Base-by-base conservation (phyloP, 2,329 filamentous ascomycete species). In the Diaporthe sp. region DNA sequence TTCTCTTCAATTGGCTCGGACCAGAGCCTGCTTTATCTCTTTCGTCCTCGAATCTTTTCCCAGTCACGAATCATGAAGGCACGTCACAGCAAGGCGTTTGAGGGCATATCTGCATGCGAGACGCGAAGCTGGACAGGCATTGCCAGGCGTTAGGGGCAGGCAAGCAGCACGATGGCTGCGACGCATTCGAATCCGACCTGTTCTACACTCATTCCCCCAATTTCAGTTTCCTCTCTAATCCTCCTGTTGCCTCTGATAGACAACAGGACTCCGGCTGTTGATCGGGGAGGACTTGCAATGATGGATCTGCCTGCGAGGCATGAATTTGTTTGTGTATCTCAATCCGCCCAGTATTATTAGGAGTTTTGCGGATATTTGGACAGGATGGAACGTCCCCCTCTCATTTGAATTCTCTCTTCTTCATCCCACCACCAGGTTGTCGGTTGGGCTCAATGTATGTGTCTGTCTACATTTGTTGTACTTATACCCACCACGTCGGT, bases 321-420 rank as follows among this genome's bases (percentile, higher is more conserved):
- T 25, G 69, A 40, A 61, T 42, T 40, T 68, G 47, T 54, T 68
- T 68, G 64, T 54, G 47, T 54, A 68, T 68, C 45, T 68, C 64
- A 38, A 54, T 68, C 55, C 55, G 69, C 55, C 30, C 42, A 54
- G 55, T 40, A 71, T 71, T 54, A 47, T 71, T 71, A 71, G 69
- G 69, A 71, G 45, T 25, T 61, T 54, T 42, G 45, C 70, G 70
- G 57, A 33, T 55, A 64, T 72, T 45, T 72, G 70, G 35, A 45
- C 30, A 61, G 58, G 17, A 58, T n/a, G 57, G 47, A n/a, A 8
- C 22, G 19, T 66, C 30, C 30, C 7, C 8, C 40, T 25, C 22
- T 35, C n/a, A 50, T 50, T 50, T 66, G 42, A 60, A 25, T 30
- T 38, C 40, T 28, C 22, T 50, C 33, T 25, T 52, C 61, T 52